Evolutionary conservation across 345 rosid species (phyloP).

Genomic region (Noccaea bulbosa): DNA sequence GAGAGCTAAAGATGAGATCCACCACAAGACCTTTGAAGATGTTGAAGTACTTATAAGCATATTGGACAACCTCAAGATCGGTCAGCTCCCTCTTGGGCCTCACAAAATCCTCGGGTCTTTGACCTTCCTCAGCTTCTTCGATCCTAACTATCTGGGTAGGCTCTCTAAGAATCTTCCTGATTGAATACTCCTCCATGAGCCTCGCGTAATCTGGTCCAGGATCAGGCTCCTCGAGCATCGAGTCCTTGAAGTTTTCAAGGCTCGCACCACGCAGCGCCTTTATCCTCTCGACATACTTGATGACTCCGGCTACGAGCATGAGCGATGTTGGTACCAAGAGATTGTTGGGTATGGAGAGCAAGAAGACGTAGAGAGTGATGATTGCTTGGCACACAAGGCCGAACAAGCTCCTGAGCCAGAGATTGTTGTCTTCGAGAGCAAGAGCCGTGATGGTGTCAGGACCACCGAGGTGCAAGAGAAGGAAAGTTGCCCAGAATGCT

Average conservation of each 20-base stretch:
- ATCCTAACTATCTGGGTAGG: background rate
- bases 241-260: constrained; percentile 1
- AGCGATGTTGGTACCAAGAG: constrained; percentile 4
- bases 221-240: background rate
- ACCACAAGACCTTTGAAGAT: background rate
- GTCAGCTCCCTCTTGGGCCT: background rate
- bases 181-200: constrained; percentile 1
- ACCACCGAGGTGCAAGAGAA: constrained; percentile 39
- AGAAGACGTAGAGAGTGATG: background rate
- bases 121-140: background rate
- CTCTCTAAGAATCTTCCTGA: background rate
- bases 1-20: constrained; percentile 10
- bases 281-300: constrained; percentile 14
- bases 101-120: background rate
- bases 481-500: constrained; percentile 13
- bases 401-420: constrained; percentile 24
- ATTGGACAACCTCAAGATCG: background rate
- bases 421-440: constrained; percentile 25
- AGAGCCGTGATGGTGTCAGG: constrained; percentile 28
- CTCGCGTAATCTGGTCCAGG: constrained; percentile 8
- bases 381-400: background rate
- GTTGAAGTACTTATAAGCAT: constrained; percentile 21
- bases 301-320: background rate
- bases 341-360: background rate
- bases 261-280: background rate